Evolutionary conservation across 805 yeast species (phyloP), one percentile per base, ranked within the genome.

Genomic region (Metschnikowia cerradonensis): DNA sequence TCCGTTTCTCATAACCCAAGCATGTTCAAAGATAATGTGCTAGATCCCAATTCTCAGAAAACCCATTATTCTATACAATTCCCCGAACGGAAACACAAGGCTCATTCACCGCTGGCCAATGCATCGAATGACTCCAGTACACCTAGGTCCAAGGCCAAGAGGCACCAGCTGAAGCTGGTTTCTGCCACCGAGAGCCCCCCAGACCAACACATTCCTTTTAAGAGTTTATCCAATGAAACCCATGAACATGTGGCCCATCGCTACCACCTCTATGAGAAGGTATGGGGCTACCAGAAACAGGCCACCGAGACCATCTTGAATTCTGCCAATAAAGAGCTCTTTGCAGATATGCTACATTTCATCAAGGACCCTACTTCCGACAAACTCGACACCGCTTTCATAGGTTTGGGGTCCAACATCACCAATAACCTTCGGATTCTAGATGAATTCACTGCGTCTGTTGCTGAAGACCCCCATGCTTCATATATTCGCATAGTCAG

Each of bases 361-460:
- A 56, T 70, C 45, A 47, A 52, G 13, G 53, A 49, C 30, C 56
- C 53, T 23, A 41, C 47, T 17, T 51, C 47, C 2, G 47, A 33
- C 14, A 66, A 67, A 50, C 52, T 72, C 6, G 65, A 65, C 10
- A 60, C 64, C 8, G 76, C 71, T 2, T 70, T 66, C 48, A 58
- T 73, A 17, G 71, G 63, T 52, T 57, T 73, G 46, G 67, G 73
- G 30, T 66, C 76, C 14, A 72, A 73, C 54, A 68, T 68, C 10
- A 75, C 76, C 34, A 73, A 72, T 53, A 73, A 73, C 55, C 55
- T 64, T 39, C 60, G 77, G 22, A 67, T 72, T 11, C 55, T 73
- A 23, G 61, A 68, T n/a, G 75, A 72, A 41, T 67, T 73, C 48
- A 60, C 64, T 20, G 37, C 50, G 13, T 60, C 58, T 46, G 49